phyloP scores from a whole-genome alignment of 768 basidiomycete species.

The Lentinula lateritia region DNA sequence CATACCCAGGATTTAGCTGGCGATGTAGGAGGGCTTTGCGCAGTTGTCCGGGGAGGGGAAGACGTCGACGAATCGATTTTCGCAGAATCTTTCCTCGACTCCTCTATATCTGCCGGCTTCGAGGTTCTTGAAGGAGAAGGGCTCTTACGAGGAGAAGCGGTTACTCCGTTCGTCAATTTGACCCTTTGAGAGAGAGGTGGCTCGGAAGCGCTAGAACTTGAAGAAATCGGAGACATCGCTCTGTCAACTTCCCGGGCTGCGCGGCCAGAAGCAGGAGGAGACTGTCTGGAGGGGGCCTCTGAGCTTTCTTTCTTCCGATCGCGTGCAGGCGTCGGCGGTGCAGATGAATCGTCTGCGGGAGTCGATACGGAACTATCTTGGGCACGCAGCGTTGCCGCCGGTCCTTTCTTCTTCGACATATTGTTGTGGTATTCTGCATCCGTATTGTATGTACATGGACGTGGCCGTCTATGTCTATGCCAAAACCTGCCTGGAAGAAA shows the following conservation, averaged over 20 bases:
- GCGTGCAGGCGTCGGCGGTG: conserved; percentile 49
- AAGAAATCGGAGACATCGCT: conserved; percentile 67
- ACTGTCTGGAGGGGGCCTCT: conserved; percentile 24
- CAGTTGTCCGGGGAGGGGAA: neutral
- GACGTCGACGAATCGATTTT: neutral
- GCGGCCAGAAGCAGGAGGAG: conserved; percentile 24
- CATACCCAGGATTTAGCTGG: conserved; percentile 8
- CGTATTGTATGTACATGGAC: conserved; percentile 76
- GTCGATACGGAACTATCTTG: conserved; percentile 33
- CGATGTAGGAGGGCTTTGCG: conserved; percentile 7
- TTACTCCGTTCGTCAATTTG: conserved; percentile 48
- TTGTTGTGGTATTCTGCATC: conserved; percentile 67
- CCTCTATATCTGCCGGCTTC: conserved; percentile 14
- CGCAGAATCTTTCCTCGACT: neutral
- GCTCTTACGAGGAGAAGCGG: conserved; percentile 13
- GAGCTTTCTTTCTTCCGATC: conserved; percentile 30
- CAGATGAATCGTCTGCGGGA: conserved; percentile 33
- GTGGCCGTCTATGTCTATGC: conserved; percentile 79
- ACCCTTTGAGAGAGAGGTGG: conserved; percentile 65
- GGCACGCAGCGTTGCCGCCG: conserved; percentile 43
- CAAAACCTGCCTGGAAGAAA: conserved; percentile 71
- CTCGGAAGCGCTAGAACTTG: conserved; percentile 69
- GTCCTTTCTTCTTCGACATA: conserved; percentile 55
- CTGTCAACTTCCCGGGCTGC: conserved; percentile 40
- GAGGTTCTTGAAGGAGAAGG: conserved; percentile 12